Conservation (phyloP, 495 filamentous ascomycete species). For the Oleoguttula mirabilis region DNA sequence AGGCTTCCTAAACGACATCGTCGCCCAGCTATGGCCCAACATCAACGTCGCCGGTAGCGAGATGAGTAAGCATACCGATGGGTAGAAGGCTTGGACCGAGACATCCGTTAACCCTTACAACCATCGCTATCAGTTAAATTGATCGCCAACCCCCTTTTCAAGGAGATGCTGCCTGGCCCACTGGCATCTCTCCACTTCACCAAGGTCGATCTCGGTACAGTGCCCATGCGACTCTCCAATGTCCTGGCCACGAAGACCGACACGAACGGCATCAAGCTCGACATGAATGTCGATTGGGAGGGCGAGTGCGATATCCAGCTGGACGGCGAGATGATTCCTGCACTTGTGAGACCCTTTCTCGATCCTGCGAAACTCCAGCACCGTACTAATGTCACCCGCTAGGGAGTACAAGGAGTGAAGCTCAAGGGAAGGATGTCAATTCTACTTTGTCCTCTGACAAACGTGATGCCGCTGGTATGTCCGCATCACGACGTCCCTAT, state of each 20-base stretch:
- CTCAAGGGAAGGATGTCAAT: slow-evolving; percentile 32
- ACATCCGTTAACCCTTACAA: no score
- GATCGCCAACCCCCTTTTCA: slow-evolving; percentile 34
- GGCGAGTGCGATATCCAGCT: slow-evolving; percentile 34
- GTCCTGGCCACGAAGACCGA: slow-evolving; percentile 32
- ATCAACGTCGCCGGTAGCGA: slow-evolving; percentile 28
- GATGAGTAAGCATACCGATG: slow-evolving; percentile 32
- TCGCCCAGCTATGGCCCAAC: slow-evolving; percentile 36
- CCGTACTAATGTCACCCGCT: no score
- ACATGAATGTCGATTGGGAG: slow-evolving; percentile 34
- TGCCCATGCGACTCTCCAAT: slow-evolving; percentile 29
- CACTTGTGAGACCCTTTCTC: slow-evolving; percentile 21
- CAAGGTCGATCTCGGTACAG: slow-evolving; percentile 32
- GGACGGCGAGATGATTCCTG: slow-evolving; percentile 30
- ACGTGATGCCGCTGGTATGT: slow-evolving; percentile 32
- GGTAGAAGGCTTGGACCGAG: no score
- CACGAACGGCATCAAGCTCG: slow-evolving; percentile 33
- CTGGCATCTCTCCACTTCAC: slow-evolving; percentile 30
- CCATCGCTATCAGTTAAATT: no score
- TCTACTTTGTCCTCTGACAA: slow-evolving; percentile 31
- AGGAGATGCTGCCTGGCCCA: slow-evolving; percentile 29
- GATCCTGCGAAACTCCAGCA: no score
- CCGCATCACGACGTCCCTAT: neutral
- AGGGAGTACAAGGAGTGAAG: slow-evolving; percentile 35
- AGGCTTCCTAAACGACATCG: slow-evolving; percentile 36